phyloP scores from a whole-genome alignment of 2,329 filamentous ascomycete genomes.

The Teratosphaeria nubilosa region DNA sequence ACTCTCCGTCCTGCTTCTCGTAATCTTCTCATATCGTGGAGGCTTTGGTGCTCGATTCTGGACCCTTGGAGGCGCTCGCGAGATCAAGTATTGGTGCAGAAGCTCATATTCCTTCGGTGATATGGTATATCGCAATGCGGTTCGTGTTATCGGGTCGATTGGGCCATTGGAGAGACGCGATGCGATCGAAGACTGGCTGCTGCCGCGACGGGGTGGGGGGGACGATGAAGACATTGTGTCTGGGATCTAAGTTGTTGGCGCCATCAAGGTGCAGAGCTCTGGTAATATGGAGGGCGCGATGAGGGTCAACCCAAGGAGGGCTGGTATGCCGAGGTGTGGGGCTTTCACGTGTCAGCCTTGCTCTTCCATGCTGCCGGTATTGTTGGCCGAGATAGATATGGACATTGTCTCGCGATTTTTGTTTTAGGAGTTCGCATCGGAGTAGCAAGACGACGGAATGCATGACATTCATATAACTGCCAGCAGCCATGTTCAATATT shows the following conservation, averaged over 20 bases:
- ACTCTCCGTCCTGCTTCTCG: slow-evolving; percentile 16
- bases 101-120: slow-evolving; percentile 78
- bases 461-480: too few relatives aligned
- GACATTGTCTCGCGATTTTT: too few relatives aligned
- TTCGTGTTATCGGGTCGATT: slow-evolving; percentile 66
- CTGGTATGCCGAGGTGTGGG: neutral
- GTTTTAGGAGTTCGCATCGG: too few relatives aligned
- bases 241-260: neutral
- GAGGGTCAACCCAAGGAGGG: neutral
- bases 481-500: neutral
- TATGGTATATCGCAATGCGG: slow-evolving; percentile 72
- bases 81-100: slow-evolving; percentile 73
- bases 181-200: neutral
- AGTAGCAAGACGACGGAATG: too few relatives aligned
- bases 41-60: slow-evolving; percentile 44
- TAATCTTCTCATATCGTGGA: slow-evolving; percentile 41
- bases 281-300: neutral
- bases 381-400: too few relatives aligned
- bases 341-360: neutral
- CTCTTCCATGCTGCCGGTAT: neutral
- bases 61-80: slow-evolving; percentile 51
- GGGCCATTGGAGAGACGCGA: neutral
- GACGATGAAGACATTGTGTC: neutral
- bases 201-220: neutral
- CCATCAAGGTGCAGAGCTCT: neutral